Evolutionary conservation across 1,284 basidiomycete genomes (phyloP).

Genomic region (Ustanciosporium gigantosporum): DNA sequence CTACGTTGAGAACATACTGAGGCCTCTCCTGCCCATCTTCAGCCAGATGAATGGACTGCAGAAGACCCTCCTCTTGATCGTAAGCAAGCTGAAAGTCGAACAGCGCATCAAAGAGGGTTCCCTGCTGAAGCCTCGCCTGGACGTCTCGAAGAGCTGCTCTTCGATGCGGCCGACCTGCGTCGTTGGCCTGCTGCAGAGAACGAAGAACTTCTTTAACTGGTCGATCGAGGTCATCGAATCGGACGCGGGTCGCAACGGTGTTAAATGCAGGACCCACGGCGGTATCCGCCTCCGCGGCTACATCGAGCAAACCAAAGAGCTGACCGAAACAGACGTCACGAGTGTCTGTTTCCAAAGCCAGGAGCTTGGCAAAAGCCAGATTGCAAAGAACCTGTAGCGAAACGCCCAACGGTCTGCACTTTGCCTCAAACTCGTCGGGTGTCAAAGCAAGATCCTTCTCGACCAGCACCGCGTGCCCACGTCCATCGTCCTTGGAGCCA

Average conservation of each 20-base stretch:
- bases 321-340: constrained; percentile 55
- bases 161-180: constrained; percentile 44
- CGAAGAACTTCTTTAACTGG: constrained; percentile 9
- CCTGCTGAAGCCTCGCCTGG: constrained; percentile 11
- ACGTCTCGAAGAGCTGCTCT: constrained; percentile 49
- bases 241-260: constrained; percentile 46
- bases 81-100: constrained; percentile 49
- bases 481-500: neutral
- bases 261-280: constrained; percentile 55
- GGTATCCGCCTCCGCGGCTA: constrained; percentile 36
- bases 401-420: constrained; percentile 27
- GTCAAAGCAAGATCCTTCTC: constrained; percentile 10
- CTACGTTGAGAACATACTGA: constrained; percentile 54
- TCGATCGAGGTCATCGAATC: constrained; percentile 10
- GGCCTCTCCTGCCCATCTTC: constrained; percentile 9
- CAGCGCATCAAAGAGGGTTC: constrained; percentile 47
- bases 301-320: constrained; percentile 47
- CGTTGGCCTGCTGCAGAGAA: constrained; percentile 32
- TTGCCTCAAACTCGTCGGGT: constrained; percentile 11
- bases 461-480: constrained; percentile 3
- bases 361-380: constrained; percentile 46
- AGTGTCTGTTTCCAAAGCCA: constrained; percentile 26
- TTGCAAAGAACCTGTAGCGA: constrained; percentile 48
- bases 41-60: constrained; percentile 2
- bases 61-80: constrained; percentile 2